Percentiles rank a stretch among this genome's conserved stretches.
These are phyloP conservation scores for Euphorbia schlechtendalii DNA, from an alignment of 441 rosid genomes.

Conservation along the genomic window DNA sequence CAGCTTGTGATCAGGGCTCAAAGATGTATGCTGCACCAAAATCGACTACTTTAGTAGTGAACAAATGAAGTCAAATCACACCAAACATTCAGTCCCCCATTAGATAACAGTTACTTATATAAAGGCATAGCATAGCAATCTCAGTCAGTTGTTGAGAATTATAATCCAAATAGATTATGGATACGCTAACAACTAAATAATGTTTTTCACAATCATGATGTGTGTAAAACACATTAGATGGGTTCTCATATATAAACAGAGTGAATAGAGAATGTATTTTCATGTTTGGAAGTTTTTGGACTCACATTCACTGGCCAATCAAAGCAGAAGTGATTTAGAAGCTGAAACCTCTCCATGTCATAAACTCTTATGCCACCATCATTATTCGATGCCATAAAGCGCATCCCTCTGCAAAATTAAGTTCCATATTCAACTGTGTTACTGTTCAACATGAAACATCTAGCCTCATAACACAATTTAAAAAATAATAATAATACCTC, in stretches of 20 bases:
- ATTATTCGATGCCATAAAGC: slow-evolving; percentile 85
- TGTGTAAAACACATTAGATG: background rate
- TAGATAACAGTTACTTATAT: background rate
- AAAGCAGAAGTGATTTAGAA: slow-evolving; percentile 53
- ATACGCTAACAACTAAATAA: background rate
- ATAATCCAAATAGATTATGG: background rate
- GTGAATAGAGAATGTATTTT: background rate
- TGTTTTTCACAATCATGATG: too few relatives aligned
- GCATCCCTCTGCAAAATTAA: slow-evolving; percentile 43
- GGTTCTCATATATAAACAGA: background rate
- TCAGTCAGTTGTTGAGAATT: background rate
- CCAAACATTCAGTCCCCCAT: background rate
- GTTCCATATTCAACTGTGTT: background rate
- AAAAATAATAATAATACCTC: slow-evolving; percentile 36
- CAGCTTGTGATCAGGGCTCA: slow-evolving; percentile 70
- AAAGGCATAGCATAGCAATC: background rate
- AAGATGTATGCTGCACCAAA: slow-evolving; percentile 64
- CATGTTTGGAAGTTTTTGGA: background rate
- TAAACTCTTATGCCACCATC: slow-evolving; percentile 78
- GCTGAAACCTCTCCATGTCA: slow-evolving; percentile 84
- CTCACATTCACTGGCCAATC: slow-evolving; percentile 96
- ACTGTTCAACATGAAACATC: too few relatives aligned
- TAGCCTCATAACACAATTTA: too few relatives aligned
- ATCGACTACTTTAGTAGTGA: background rate
- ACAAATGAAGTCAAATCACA: background rate